Evolutionary conservation across 2,329 filamentous ascomycete genomes (phyloP), one percentile per base, ranked within the genome.

Genomic region (Ascochyta koolunga): DNA sequence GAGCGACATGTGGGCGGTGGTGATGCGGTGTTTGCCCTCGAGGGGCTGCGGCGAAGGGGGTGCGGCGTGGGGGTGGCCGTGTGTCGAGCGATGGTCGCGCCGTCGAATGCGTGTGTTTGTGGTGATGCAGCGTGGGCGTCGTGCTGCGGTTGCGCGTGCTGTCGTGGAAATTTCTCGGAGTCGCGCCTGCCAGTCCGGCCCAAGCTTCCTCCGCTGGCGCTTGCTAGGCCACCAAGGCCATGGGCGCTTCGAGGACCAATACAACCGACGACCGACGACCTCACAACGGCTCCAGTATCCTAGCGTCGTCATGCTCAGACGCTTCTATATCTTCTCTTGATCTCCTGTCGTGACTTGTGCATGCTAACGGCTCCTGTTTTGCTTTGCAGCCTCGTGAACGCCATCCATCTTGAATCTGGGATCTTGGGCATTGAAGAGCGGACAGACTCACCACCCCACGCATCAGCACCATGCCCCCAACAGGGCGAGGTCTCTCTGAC

Each of bases 1-100:
- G 77, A 96, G 83, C 67, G 87, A 90, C 88, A 91, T 90, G 62
- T 56, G 63, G 69, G 64, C 37, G 53, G 45, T 56, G 57, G 48
- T 40, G 49, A 42, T 39, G 40, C 50, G 39, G 16, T n/a, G 39
- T 38, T 59, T 50, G 68, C 68, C 69, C 70, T 62, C 67, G 56
- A 61, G 60, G 70, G 69, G 65, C 67, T 50, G 52, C 43, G 54
- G 58, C 48, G 53, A 37, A n/a, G 51, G 11, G 5, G 35, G 24
- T n/a, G 40, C 6, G 31, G 25, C 13, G 25, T 13, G 4, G 22
- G 8, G 3, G 2, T 13, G 10, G 19, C 19, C 9, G 33, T 8
- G 2, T 27, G 19, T 27, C 36, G 22, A 40, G 21, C 33, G 29
- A 16, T 42, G 3, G 44, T 36, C 8, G 36, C 51, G 24, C 27